A percentile compares a stretch with the other conserved stretches of the same genome.
Evolutionary conservation across 257 asterid genomes (phyloP).

Genomic region (Cordia subcordata): DNA sequence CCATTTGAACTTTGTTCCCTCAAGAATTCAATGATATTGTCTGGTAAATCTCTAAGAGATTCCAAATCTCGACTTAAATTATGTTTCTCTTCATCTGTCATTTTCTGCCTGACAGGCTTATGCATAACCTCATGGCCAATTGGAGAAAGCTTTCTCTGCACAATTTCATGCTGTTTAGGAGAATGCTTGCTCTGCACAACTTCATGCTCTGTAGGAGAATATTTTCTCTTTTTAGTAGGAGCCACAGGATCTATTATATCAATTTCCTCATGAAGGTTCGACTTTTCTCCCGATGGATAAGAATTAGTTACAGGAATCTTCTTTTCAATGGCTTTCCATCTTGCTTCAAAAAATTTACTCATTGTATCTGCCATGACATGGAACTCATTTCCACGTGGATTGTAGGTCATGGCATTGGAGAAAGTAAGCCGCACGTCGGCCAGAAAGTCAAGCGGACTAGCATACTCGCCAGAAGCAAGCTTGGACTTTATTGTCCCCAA

Average conservation of each 20-base stretch:
- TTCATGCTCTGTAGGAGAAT: neutral
- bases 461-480: slow-evolving; percentile 4
- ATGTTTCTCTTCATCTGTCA: slow-evolving; percentile 7
- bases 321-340: slow-evolving; percentile 1
- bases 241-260: slow-evolving; percentile 4
- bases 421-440: slow-evolving; percentile 18
- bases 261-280: slow-evolving; percentile 3
- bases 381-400: slow-evolving; percentile 16
- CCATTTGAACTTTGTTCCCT: slow-evolving; percentile 5
- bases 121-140: neutral
- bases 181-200: neutral
- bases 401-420: slow-evolving; percentile 16
- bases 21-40: slow-evolving; percentile 5
- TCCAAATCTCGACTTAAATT: slow-evolving; percentile 8
- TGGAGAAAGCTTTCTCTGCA: neutral
- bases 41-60: slow-evolving; percentile 2
- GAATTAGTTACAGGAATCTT: slow-evolving; percentile 7
- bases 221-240: slow-evolving; percentile 1
- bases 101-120: neutral
- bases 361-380: slow-evolving; percentile 17
- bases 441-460: slow-evolving; percentile 3
- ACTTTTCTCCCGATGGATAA: neutral
- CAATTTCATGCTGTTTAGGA: neutral
- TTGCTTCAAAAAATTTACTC: slow-evolving; percentile 11
- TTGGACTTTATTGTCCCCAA: slow-evolving; percentile 18